Conservation (phyloP, 176 grass and related monocot species). For the Carex littledalei region DNA sequence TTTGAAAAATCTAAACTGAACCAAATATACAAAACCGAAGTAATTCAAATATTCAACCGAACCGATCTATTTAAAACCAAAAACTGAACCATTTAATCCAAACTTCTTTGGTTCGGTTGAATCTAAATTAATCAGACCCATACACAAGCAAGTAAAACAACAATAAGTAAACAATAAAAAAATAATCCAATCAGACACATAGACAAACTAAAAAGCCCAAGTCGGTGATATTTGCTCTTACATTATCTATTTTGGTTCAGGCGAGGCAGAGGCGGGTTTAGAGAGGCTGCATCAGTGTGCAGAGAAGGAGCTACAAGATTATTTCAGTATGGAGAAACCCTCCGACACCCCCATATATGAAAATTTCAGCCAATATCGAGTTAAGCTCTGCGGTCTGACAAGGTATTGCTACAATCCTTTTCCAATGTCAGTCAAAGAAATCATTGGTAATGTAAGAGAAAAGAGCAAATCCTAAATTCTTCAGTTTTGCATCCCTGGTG, state of each 20-base stretch:
- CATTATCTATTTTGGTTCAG: slow-evolving; percentile 27
- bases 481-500: background rate
- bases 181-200: background rate
- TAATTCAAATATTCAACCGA: too few relatives aligned
- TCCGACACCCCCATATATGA: slow-evolving; percentile 24
- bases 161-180: background rate
- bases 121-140: too few relatives aligned
- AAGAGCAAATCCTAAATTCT: background rate
- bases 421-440: background rate
- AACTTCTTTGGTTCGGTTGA: too few relatives aligned
- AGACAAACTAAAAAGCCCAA: background rate
- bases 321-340: slow-evolving; percentile 25
- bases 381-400: slow-evolving; percentile 75
- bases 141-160: background rate
- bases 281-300: slow-evolving; percentile 93
- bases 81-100: too few relatives aligned
- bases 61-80: too few relatives aligned
- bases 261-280: slow-evolving; percentile 91
- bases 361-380: slow-evolving; percentile 52
- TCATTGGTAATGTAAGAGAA: background rate
- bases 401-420: slow-evolving; percentile 39
- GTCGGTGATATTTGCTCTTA: slow-evolving; percentile 15
- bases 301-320: slow-evolving; percentile 74
- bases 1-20: too few relatives aligned
- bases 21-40: too few relatives aligned